A percentile compares a stretch with the other conserved stretches of the same genome.
Conservation (phyloP, 495 filamentous ascomycete genomes). For the Podospora anserina region DNA sequence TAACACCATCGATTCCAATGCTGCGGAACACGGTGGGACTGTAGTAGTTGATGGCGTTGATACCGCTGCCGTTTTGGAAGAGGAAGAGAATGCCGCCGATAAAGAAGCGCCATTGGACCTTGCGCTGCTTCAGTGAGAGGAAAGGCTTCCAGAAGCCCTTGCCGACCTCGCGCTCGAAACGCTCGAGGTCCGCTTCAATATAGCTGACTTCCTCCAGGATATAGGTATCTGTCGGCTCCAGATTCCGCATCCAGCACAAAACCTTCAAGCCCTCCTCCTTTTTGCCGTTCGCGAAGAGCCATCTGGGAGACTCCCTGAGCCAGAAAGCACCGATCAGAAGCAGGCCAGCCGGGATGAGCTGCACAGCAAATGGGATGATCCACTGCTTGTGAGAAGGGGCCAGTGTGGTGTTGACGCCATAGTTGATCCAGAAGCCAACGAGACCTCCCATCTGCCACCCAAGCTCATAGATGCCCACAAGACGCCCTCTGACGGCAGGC, state of each 20-base stretch:
- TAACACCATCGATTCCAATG: conserved; percentile 55
- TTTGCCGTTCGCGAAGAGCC: conserved; percentile 56
- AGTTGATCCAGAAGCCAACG: conserved; percentile 72
- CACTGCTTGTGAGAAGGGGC: conserved; percentile 48
- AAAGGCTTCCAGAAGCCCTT: conserved; percentile 68
- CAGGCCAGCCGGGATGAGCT: conserved; percentile 54
- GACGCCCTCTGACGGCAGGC: conserved; percentile 51
- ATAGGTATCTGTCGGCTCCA: conserved; percentile 57
- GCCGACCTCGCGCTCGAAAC: conserved; percentile 53
- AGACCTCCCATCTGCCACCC: conserved; percentile 71
- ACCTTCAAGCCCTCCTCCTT: conserved; percentile 56
- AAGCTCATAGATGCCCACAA: conserved; percentile 66
- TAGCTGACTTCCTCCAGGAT: conserved; percentile 62
- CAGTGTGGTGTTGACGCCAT: conserved; percentile 48
- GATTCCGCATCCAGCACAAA: conserved; percentile 62
- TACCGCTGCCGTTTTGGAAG: conserved; percentile 63
- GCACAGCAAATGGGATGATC: conserved; percentile 56
- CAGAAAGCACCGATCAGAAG: conserved; percentile 48
- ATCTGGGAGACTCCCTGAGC: conserved; percentile 61
- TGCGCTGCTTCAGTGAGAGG: conserved; percentile 47
- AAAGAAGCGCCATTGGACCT: conserved; percentile 61
- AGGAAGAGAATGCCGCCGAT: conserved; percentile 63
- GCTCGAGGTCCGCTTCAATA: conserved; percentile 59
- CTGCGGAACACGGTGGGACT: conserved; percentile 57
- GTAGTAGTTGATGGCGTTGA: conserved; percentile 70